These are phyloP conservation scores for Cordia subcordata DNA, from an alignment of 257 asterid genomes.

Conservation along the genomic window DNA sequence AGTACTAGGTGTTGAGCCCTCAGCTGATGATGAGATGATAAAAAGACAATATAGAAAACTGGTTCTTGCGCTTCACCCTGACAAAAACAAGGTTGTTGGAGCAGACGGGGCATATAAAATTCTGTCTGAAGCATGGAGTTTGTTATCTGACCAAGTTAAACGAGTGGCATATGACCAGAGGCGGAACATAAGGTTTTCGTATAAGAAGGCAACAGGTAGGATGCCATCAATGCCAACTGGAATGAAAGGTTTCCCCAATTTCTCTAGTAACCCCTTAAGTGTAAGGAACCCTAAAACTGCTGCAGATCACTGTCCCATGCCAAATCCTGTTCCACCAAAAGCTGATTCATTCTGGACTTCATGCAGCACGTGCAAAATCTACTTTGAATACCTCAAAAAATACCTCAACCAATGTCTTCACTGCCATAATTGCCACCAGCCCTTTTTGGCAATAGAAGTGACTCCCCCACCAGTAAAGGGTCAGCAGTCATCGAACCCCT, in stretches of 20 bases:
- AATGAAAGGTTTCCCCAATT: constrained; percentile 7
- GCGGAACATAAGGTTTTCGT: constrained; percentile 17
- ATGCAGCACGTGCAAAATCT: constrained; percentile 41
- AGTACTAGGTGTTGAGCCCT: constrained; percentile 49
- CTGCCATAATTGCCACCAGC: constrained; percentile 40
- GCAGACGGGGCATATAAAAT: constrained; percentile 71
- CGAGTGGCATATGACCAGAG: constrained; percentile 34
- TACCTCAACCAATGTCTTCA: constrained; percentile 38
- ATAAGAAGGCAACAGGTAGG: constrained; percentile 8
- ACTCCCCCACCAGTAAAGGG: constrained; percentile 27
- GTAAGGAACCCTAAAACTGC: constrained; percentile 8
- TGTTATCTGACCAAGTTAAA: constrained; percentile 44
- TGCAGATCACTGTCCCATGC: constrained; percentile 11
- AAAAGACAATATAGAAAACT: constrained; percentile 37
- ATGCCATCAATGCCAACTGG: constrained; percentile 14
- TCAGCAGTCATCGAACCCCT: constrained; percentile 4
- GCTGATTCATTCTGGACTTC: constrained; percentile 52
- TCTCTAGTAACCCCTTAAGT: constrained; percentile 19
- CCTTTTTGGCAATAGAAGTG: constrained; percentile 45
- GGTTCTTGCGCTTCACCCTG: constrained; percentile 68
- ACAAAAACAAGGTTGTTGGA: constrained; percentile 56
- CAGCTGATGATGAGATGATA: constrained; percentile 32
- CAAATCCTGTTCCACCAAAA: constrained; percentile 17
- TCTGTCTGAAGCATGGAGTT: constrained; percentile 50
- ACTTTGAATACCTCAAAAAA: constrained; percentile 25